phyloP scores from a whole-genome alignment of 768 basidiomycete species.

The Holtermannia corniformis region DNA sequence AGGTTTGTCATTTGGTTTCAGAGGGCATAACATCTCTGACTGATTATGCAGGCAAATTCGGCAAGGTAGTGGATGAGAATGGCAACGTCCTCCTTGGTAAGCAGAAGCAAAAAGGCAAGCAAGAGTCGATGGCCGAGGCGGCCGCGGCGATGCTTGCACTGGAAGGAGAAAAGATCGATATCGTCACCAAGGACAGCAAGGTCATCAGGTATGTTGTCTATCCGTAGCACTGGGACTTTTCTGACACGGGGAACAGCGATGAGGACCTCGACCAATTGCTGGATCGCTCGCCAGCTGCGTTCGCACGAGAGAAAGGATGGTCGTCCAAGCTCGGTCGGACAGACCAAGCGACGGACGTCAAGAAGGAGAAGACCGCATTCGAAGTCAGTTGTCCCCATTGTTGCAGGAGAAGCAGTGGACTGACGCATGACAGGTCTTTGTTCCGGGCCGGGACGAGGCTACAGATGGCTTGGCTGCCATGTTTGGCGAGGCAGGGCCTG shows the following conservation, averaged over 20 bases:
- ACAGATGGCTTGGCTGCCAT: conserved; percentile 31
- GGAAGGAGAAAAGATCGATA: conserved; percentile 81
- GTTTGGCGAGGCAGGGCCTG: conserved; percentile 27
- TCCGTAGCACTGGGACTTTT: no score
- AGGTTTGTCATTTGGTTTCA: conserved; percentile 45
- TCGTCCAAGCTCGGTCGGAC: conserved; percentile 27
- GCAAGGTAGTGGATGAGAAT: conserved; percentile 53
- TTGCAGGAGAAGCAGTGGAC: background rate
- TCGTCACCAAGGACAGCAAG: conserved; percentile 63
- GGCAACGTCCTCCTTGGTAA: conserved; percentile 40
- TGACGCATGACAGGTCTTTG: conserved; percentile 15
- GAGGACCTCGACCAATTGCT: conserved; percentile 69
- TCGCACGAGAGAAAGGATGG: conserved; percentile 38
- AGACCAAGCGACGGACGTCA: conserved; percentile 17
- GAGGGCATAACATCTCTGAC: background rate
- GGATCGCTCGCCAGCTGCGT: conserved; percentile 50
- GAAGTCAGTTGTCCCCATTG: conserved; percentile 17
- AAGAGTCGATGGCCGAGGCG: conserved; percentile 67
- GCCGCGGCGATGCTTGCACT: conserved; percentile 65
- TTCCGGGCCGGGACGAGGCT: conserved; percentile 34
- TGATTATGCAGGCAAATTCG: conserved; percentile 62
- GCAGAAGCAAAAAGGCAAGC: conserved; percentile 41
- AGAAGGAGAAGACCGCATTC: conserved; percentile 35
- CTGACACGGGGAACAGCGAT: conserved; percentile 47
- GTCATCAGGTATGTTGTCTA: conserved; percentile 49